A percentile compares a stretch with the other conserved stretches of the same genome.
Evolutionary conservation across 169 alveolate genomes (phyloP).

Genomic region (Babesia caballi): DNA sequence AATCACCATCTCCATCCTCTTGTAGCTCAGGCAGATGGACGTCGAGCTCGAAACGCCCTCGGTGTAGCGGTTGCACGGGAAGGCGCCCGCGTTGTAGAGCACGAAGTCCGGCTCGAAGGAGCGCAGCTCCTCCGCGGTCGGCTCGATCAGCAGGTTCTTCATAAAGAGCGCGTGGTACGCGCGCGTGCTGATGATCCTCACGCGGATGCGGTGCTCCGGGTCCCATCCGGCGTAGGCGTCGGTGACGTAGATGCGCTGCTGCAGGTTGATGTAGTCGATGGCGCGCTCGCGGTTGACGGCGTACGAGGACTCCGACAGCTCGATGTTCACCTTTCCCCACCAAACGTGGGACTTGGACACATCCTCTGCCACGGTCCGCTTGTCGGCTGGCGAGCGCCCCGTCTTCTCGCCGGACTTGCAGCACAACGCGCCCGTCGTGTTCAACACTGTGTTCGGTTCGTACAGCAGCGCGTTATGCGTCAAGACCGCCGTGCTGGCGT

Average conservation of each 20-base stretch:
- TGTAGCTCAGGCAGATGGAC: constrained; percentile 87
- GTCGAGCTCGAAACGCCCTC: constrained; percentile 87
- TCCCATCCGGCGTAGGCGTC: constrained; percentile 99
- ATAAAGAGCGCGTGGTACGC: constrained; percentile 97
- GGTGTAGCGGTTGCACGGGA: constrained; percentile 87
- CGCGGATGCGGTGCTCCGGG: constrained; percentile 84
- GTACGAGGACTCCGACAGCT: constrained; percentile 84
- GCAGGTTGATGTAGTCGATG: constrained; percentile 86
- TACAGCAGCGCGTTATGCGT: constrained; percentile 80
- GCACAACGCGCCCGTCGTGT: constrained; percentile 84
- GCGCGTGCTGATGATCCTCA: constrained; percentile 86
- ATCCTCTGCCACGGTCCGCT: constrained; percentile 88
- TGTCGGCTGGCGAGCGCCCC: constrained; percentile 91
- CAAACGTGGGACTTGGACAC: constrained; percentile 80
- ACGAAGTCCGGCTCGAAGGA: constrained; percentile 86
- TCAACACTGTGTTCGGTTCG: constrained; percentile 75
- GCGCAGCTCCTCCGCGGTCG: constrained; percentile 81
- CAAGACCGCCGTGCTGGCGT: constrained; percentile 65
- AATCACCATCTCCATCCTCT: constrained; percentile 88
- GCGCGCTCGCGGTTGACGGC: constrained; percentile 88
- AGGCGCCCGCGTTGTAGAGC: constrained; percentile 92
- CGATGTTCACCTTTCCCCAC: constrained; percentile 95
- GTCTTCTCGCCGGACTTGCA: constrained; percentile 82
- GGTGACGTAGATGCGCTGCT: constrained; percentile 85
- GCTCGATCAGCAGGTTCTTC: constrained; percentile 93